Base-by-base conservation (phyloP, 192 early-diverging fungal genomes). In the Diversispora eburnea region DNA sequence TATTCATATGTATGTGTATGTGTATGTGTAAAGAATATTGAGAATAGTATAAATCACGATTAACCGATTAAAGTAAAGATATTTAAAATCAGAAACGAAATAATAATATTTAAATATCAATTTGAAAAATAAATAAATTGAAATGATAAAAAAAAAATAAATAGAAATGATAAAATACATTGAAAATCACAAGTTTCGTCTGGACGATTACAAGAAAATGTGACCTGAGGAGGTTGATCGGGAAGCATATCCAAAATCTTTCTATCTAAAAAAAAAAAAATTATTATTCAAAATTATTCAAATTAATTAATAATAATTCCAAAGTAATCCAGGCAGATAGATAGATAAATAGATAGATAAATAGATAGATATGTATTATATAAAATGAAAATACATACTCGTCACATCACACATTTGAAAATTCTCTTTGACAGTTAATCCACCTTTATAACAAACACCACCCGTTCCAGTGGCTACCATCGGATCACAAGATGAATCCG, bases 401-500 rank as follows among this genome's bases (percentile, higher is more conserved):
- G 85, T 90, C 6, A 93, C 86, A 78, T 88, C 84, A 79, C 91
- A 93, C 77, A 89, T 87, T 42, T 90, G 89, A 62, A 86, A 83
- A 62, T 88, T 91, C 46, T 88, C 86, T 58, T 82, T 79, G 17
- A 91, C 88, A 12, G 89, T 87, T 63, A 89, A 55, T 25, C 90
- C 90, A 43, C 89, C 90, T 67, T 84, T 83, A 81, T 93, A 93
- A 68, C 91, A 93, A 20, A 88, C 88, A 9, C 91, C 91, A 52
- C 89, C 89, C 48, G 84, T 80, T 43, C 88, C 89, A 5, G 89
- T 88, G 6, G 88, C 87, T 43, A 88, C 87, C 42, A 93, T 64
- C 0, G 86, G 80, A 68, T 91, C 84, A 68, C 91, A 93, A 1
- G 88, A 88, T 13, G 75, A 62, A 70, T 93, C 89, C 5, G 73